Percentiles rank a stretch among this genome's conserved stretches.
phyloP scores from a whole-genome alignment of 768 basidiomycete genomes.

The Lentinula lateritia region DNA sequence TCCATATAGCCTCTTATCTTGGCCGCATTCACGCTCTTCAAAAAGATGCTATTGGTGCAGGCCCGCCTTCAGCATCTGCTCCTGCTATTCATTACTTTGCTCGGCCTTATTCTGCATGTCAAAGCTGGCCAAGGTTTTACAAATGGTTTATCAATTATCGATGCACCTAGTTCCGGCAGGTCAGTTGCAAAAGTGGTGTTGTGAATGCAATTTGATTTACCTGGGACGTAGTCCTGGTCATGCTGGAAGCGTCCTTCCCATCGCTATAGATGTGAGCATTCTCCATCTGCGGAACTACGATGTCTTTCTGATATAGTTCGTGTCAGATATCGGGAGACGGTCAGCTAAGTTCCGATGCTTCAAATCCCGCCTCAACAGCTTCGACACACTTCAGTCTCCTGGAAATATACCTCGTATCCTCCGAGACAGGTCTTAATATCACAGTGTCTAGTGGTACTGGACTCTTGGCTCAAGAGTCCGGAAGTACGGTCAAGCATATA shows the following conservation, averaged over 20 bases:
- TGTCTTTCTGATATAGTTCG: neutral
- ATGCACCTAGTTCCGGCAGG: slow-evolving; percentile 19
- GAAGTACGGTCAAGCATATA: slow-evolving; percentile 34
- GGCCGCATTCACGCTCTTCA: neutral
- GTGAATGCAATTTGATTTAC: slow-evolving; percentile 19
- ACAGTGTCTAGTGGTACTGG: slow-evolving; percentile 31
- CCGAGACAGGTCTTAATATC: slow-evolving; percentile 28
- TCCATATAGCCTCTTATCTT: neutral
- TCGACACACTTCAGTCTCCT: slow-evolving; percentile 32
- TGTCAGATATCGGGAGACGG: slow-evolving; percentile 39
- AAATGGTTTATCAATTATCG: slow-evolving; percentile 24
- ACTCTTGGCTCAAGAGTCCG: slow-evolving; percentile 31
- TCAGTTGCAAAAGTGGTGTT: neutral
- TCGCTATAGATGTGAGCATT: slow-evolving; percentile 27
- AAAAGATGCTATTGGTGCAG: slow-evolving; percentile 13
- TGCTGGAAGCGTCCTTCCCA: slow-evolving; percentile 20
- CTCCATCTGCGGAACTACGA: neutral
- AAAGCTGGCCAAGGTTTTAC: slow-evolving; percentile 24
- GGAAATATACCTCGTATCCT: slow-evolving; percentile 39
- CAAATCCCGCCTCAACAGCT: slow-evolving; percentile 25
- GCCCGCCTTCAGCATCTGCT: slow-evolving; percentile 10
- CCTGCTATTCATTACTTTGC: slow-evolving; percentile 3
- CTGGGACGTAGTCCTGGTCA: slow-evolving; percentile 17
- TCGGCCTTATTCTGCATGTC: slow-evolving; percentile 7
- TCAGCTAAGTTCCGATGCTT: slow-evolving; percentile 29